Base-by-base conservation (phyloP, 192 early-diverging fungal genomes). In the Backusella psychrophila region DNA sequence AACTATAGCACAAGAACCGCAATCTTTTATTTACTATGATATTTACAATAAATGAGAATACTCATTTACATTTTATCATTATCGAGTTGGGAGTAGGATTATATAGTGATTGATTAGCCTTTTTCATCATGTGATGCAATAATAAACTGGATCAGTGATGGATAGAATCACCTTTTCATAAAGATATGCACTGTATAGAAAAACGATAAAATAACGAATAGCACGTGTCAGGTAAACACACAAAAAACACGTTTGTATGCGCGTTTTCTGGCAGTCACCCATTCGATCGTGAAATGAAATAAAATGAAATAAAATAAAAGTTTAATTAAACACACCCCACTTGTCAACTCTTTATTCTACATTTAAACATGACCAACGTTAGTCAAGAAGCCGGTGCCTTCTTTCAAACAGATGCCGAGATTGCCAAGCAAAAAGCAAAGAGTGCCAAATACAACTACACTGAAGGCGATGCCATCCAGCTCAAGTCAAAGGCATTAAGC, bases 391-490 rank as follows among this genome's bases (percentile, higher is more conserved):
- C 91, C 6, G 88, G 86, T 12, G 84, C 87, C 75, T 94, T 93
- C 85, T 94, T 94, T 78, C 92, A 94, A 76, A 84, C 90, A 4
- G 92, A 94, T 84, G 85, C 86, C 19, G 91, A 93, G 69, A 67
- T 94, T 33, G 86, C 82, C 23, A 71, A 87, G 14, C 85, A 86
- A 76, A 77, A 82, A 35, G 80, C 76, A 14, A 83, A 89, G 59
- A 78, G 85, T 26, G 81, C 74, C 17, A 94, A 92, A 81, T 83
- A 80, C 59, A 87, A 84, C 52, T 87, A 89, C 72, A 89, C 87
- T 14, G 79, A 80, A 21, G 93, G 92, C 8, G 80, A 88, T 29
- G 90, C 90, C 14, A 85, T 92, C 59, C 73, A 85, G 46, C 74
- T 88, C 17, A 80, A 87, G 5, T 91, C 94, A 33, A 94, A 94